These are phyloP conservation scores for Amesomyces nigricolor DNA, from an alignment of 2,329 filamentous ascomycete genomes.

Conservation along the genomic window DNA sequence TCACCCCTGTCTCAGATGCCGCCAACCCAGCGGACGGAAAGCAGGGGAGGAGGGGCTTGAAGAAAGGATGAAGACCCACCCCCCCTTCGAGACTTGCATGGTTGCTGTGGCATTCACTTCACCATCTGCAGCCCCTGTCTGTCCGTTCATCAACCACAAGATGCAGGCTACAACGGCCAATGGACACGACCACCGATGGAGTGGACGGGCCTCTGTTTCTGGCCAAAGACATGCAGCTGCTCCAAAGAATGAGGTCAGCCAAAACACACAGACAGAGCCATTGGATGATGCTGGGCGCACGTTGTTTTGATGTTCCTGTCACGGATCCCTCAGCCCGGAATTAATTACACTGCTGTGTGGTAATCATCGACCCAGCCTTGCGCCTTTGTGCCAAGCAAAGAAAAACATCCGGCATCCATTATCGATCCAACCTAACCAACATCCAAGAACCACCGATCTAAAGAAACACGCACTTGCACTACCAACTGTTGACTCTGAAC, in stretches of 20 bases:
- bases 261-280: background rate
- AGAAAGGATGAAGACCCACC: background rate
- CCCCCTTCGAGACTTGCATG: background rate
- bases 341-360: background rate
- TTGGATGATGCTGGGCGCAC: background rate
- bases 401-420: conserved; percentile 12
- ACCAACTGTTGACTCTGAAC: too few relatives aligned
- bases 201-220: background rate
- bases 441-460: background rate
- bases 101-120: conserved; percentile 16
- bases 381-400: conserved; percentile 14
- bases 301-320: background rate
- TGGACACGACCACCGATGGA: background rate
- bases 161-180: background rate
- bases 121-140: background rate
- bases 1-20: conserved; percentile 7
- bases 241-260: too few relatives aligned
- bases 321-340: background rate
- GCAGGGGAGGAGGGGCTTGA: background rate
- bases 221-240: background rate
- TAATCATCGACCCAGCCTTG: background rate
- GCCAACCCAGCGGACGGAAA: background rate
- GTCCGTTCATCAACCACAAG: conserved; percentile 1
- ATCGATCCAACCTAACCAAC: background rate
- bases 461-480: background rate